Percentiles rank a stretch among this genome's conserved stretches.
Conservation (phyloP, 75 land plant species). For the Pinus tabuliformis region DNA sequence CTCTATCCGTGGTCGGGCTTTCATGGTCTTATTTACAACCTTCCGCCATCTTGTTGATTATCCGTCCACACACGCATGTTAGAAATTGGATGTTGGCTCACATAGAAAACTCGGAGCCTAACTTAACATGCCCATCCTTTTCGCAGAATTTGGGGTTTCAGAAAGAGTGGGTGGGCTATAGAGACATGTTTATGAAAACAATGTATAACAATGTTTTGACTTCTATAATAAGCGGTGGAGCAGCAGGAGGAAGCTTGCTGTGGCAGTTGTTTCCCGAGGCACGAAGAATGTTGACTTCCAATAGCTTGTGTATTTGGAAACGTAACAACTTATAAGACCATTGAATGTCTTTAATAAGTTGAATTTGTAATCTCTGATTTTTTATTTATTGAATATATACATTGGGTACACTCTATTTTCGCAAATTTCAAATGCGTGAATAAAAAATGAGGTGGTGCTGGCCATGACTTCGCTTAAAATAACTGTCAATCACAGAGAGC, state of each 20-base stretch:
- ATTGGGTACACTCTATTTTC: too few relatives aligned
- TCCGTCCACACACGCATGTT: too few relatives aligned
- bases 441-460: too few relatives aligned
- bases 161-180: conserved; percentile 40
- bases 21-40: too few relatives aligned
- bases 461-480: too few relatives aligned
- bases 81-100: conserved; percentile 72
- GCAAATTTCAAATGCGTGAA: too few relatives aligned
- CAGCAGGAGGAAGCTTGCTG: conserved; percentile 73
- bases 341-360: too few relatives aligned
- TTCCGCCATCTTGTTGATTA: too few relatives aligned
- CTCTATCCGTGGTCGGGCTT: too few relatives aligned
- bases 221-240: conserved; percentile 62
- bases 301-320: conserved; percentile 37
- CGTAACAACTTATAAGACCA: conserved; percentile 2
- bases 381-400: too few relatives aligned
- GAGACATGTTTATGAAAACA: conserved; percentile 39
- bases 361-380: too few relatives aligned
- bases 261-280: conserved; percentile 85
- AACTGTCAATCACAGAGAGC: too few relatives aligned
- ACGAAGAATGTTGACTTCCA: conserved; percentile 45
- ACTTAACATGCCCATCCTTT: conserved; percentile 75
- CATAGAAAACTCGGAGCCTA: conserved; percentile 61
- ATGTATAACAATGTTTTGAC: conserved; percentile 47
- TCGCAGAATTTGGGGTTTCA: conserved; percentile 84